These are phyloP conservation scores for Lotmaria passim DNA, from an alignment of 208 protist species.

Conservation along the genomic window DNA sequence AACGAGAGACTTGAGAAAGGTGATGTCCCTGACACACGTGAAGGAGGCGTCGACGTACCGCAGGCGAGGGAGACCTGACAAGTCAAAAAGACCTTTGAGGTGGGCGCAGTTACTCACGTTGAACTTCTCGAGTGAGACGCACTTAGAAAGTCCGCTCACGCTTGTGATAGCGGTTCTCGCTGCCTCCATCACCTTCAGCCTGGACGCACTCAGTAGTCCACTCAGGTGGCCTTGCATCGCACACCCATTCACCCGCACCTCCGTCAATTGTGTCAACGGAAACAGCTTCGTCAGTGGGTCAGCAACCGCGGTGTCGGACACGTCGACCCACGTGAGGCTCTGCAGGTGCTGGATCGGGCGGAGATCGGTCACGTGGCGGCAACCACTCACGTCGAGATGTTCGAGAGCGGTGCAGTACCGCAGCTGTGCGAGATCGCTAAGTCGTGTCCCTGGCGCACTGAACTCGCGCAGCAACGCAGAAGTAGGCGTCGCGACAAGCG, in stretches of 20 bases:
- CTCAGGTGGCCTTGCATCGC: not conserved
- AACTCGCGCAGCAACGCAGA: too few relatives aligned
- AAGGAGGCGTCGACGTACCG: not conserved
- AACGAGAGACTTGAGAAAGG: not conserved
- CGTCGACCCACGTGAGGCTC: not conserved
- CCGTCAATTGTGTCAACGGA: not conserved
- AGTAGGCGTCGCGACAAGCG: too few relatives aligned
- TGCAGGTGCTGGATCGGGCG: not conserved
- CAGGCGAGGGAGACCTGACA: not conserved
- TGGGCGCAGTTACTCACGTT: too few relatives aligned
- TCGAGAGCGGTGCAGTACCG: not conserved
- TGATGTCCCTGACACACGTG: slow-evolving; percentile 1
- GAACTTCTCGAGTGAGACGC: too few relatives aligned
- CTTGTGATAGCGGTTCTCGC: not conserved
- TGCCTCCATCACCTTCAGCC: not conserved
- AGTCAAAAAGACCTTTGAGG: too few relatives aligned
- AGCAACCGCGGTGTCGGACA: not conserved
- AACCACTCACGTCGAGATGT: slow-evolving; percentile 5
- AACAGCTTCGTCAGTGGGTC: not conserved
- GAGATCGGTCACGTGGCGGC: not conserved
- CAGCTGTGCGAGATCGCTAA: too few relatives aligned
- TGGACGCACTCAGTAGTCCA: not conserved
- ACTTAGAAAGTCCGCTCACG: not conserved
- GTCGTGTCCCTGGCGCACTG: too few relatives aligned
- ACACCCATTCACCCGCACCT: slow-evolving; percentile 9